phyloP scores from a whole-genome alignment of 169 alveolate genomes.

The Cryptosporidium meleagridis region DNA sequence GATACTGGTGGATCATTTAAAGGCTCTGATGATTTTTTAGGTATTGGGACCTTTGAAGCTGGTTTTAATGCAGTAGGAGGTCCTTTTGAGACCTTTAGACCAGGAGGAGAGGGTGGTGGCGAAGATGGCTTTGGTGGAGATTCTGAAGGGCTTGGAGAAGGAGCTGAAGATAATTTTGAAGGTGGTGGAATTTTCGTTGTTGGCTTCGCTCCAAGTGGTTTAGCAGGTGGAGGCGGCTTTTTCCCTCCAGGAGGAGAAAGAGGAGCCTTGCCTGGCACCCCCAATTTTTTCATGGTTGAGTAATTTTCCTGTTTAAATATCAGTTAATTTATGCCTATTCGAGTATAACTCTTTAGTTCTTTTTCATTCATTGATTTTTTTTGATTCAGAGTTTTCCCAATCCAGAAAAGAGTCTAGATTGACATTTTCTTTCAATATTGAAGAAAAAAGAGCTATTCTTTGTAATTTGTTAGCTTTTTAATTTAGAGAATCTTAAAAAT shows the following conservation, averaged over 20 bases:
- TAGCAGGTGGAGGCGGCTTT: conserved; percentile 3
- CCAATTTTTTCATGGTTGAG: not conserved
- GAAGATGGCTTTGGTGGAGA: not conserved
- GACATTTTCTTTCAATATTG: not conserved
- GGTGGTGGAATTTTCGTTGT: not conserved
- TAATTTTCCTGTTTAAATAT: not conserved
- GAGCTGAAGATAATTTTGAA: not conserved
- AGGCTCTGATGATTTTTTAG: not conserved
- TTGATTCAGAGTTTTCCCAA: not conserved
- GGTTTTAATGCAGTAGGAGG: not conserved
- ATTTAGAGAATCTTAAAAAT: no score
- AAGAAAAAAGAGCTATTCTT: no score
- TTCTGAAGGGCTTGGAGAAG: not conserved
- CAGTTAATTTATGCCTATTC: not conserved
- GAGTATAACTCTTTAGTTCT: not conserved
- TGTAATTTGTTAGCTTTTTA: no score
- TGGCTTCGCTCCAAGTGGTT: conserved; percentile 4
- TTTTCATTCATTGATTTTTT: not conserved
- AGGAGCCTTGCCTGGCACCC: conserved; percentile 28
- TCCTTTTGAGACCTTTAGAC: not conserved
- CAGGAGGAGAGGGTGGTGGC: not conserved
- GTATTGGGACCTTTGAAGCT: not conserved
- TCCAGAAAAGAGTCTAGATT: not conserved
- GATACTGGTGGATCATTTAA: not conserved
- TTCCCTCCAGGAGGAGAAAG: conserved; percentile 4